Evolutionary conservation across 2,329 filamentous ascomycete species (phyloP).

Genomic region (Aureobasidium lini): DNA sequence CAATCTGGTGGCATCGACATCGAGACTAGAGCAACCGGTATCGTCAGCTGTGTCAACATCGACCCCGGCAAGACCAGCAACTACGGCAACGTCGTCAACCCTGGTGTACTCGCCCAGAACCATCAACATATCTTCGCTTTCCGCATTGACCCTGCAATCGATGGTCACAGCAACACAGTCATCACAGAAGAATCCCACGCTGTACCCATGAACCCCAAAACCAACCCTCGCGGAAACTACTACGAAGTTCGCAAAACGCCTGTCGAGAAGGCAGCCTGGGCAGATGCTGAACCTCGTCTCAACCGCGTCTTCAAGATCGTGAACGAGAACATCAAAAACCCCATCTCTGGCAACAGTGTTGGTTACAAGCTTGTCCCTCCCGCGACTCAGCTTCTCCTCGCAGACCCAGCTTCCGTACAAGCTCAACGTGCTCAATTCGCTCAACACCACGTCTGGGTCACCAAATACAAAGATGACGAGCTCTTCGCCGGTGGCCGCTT

Average conservation of each 20-base stretch:
- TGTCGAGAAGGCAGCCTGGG: constrained; percentile 19
- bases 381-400: constrained; percentile 44
- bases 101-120: constrained; percentile 59
- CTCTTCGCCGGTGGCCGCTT: constrained; percentile 43
- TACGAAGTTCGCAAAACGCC: constrained; percentile 45
- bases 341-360: constrained; percentile 37
- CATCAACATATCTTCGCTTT: constrained; percentile 64
- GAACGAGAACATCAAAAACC: constrained; percentile 40
- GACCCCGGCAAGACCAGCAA: constrained; percentile 46
- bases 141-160: constrained; percentile 58
- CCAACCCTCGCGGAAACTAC: constrained; percentile 55
- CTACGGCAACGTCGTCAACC: constrained; percentile 49
- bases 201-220: constrained; percentile 42
- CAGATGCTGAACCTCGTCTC: constrained; percentile 31
- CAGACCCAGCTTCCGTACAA: constrained; percentile 38
- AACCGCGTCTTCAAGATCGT: constrained; percentile 51
- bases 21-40: constrained; percentile 59
- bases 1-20: constrained; percentile 54
- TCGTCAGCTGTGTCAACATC: constrained; percentile 55
- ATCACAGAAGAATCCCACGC: constrained; percentile 48
- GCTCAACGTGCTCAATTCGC: constrained; percentile 42
- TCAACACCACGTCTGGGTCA: constrained; percentile 48
- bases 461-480: constrained; percentile 46
- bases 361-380: constrained; percentile 43
- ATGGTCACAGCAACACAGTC: constrained; percentile 46